A percentile compares a stretch with the other conserved stretches of the same genome.
phyloP scores from a whole-genome alignment of 495 filamentous ascomycete species.

The Rostrohypoxylon terebratum region DNA sequence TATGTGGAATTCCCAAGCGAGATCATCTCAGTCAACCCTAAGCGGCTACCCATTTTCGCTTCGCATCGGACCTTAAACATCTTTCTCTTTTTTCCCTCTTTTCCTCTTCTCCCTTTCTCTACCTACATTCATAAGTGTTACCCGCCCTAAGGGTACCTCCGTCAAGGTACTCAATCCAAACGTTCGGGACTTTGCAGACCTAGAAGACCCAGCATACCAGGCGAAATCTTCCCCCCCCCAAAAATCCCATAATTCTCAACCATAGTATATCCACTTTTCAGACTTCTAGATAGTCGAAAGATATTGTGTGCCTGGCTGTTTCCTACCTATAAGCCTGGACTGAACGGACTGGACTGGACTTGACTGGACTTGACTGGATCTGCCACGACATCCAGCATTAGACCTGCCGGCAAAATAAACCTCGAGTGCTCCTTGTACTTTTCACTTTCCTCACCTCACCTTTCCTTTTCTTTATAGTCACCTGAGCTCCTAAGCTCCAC shows the following conservation, averaged over 20 bases:
- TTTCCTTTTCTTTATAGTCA: constrained; percentile 31
- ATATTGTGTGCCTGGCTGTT: constrained; percentile 41
- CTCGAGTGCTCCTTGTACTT: constrained; percentile 23
- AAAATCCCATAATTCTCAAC: constrained; percentile 32
- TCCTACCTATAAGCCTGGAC: neutral
- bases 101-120: neutral
- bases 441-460: neutral
- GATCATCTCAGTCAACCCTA: constrained; percentile 17
- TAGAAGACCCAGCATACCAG: no score
- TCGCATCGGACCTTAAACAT: constrained; percentile 15
- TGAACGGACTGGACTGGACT: no score
- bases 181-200: constrained; percentile 38
- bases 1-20: constrained; percentile 13
- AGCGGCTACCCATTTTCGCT: constrained; percentile 20
- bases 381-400: constrained; percentile 21
- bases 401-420: constrained; percentile 44
- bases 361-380: no score
- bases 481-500: constrained; percentile 36
- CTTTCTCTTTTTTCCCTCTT: neutral
- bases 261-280: constrained; percentile 43
- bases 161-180: constrained; percentile 42
- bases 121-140: constrained; percentile 18
- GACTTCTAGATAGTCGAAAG: constrained; percentile 42
- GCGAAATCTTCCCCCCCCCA: neutral
- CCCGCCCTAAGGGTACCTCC: constrained; percentile 30